These are phyloP conservation scores for Coemansia sp. DNA, from an alignment of 192 early-diverging fungal genomes.

Conservation along the genomic window DNA sequence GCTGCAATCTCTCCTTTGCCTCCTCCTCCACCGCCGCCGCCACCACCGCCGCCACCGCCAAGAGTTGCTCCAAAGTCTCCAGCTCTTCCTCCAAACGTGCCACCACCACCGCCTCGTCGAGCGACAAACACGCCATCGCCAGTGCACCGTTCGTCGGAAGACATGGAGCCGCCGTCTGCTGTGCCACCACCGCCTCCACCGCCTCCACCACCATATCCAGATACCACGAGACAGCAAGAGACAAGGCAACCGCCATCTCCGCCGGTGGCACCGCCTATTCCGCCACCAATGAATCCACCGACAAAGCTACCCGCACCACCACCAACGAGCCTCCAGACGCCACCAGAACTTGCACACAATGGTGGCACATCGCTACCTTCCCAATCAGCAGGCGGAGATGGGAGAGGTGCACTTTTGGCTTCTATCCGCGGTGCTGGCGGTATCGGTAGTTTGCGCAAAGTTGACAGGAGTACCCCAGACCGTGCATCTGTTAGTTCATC, in stretches of 20 bases:
- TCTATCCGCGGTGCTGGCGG: conserved; percentile 50
- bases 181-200: conserved; percentile 12
- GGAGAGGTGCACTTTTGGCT: conserved; percentile 33
- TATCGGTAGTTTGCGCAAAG: conserved; percentile 41
- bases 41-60: conserved; percentile 20
- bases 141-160: conserved; percentile 1
- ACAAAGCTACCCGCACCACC: conserved; percentile 3
- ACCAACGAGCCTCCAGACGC: background rate
- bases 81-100: conserved; percentile 6
- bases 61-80: conserved; percentile 5
- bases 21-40: conserved; percentile 9
- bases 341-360: conserved; percentile 8
- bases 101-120: conserved; percentile 26
- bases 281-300: conserved; percentile 13
- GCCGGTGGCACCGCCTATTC: conserved; percentile 19
- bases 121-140: conserved; percentile 19
- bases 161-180: background rate
- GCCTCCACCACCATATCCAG: conserved; percentile 15
- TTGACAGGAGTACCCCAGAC: conserved; percentile 22
- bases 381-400: conserved; percentile 26
- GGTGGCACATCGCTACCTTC: conserved; percentile 11
- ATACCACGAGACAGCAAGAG: conserved; percentile 5
- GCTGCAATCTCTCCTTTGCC: conserved; percentile 20
- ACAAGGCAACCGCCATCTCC: conserved; percentile 4
- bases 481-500: conserved; percentile 27